Percentiles rank a stretch among this genome's conserved stretches.
phyloP scores from a whole-genome alignment of 2,329 filamentous ascomycete species.

The Grosmannia penicillata region DNA sequence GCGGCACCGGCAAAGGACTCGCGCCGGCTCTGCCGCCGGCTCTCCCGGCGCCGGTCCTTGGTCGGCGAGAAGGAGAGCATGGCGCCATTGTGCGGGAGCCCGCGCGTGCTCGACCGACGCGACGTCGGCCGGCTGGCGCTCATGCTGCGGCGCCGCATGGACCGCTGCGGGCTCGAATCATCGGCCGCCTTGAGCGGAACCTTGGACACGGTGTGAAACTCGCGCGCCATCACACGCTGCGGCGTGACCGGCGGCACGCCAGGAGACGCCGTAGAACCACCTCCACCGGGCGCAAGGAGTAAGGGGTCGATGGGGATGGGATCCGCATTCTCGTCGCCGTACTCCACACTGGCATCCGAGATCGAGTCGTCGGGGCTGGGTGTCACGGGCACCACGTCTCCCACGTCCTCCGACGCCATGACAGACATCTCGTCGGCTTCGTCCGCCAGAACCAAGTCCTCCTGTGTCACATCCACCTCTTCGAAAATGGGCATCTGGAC shows the following conservation, averaged over 20 bases:
- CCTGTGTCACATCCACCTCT: constrained; percentile 32
- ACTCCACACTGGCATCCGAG: constrained; percentile 50
- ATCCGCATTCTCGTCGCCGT: constrained; percentile 54
- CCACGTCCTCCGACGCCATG: constrained; percentile 27
- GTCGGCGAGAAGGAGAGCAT: constrained; percentile 40
- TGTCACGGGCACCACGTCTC: constrained; percentile 17
- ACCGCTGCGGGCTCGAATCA: constrained; percentile 33
- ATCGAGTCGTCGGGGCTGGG: constrained; percentile 29
- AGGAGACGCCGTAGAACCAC: constrained; percentile 8
- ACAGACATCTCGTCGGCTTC: constrained; percentile 48
- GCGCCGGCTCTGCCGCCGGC: constrained; percentile 10
- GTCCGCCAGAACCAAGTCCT: constrained; percentile 41
- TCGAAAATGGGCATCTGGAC: constrained; percentile 24
- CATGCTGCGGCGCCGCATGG: constrained; percentile 32
- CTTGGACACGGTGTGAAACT: constrained; percentile 63
- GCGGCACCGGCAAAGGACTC: constrained; percentile 10
- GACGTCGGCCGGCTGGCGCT: constrained; percentile 31
- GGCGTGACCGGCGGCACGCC: constrained; percentile 38
- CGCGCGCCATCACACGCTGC: constrained; percentile 31
- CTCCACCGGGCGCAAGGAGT: constrained; percentile 17
- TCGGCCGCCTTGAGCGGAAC: constrained; percentile 59
- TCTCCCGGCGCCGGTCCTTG: constrained; percentile 14
- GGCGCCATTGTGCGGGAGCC: constrained; percentile 31
- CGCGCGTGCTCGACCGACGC: constrained; percentile 14
- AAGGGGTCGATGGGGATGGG: constrained; percentile 38